Evolutionary conservation across 164 flowering plant species (phyloP).

Genomic region (Magnolia sinica): DNA sequence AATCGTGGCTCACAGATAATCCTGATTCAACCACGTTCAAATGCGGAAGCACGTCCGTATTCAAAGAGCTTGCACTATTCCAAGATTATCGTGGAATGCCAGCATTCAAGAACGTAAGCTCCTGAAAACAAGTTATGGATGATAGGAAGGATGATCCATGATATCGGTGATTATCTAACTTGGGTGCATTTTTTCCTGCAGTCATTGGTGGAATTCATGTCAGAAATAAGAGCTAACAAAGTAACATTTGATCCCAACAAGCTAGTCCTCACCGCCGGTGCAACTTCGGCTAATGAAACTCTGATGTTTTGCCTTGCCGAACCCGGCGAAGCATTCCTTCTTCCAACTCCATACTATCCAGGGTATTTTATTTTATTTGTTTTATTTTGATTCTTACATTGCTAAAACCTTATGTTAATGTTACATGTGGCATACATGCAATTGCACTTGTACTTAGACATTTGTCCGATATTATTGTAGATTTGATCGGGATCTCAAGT

Average conservation of each 20-base stretch:
- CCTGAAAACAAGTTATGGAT: neutral
- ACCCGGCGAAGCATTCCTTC: conserved; percentile 75
- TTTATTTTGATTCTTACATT: neutral
- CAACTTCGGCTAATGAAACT: conserved; percentile 89
- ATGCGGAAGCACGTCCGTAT: conserved; percentile 26
- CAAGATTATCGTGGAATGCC: conserved; percentile 53
- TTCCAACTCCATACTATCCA: conserved; percentile 92
- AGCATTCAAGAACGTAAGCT: conserved; percentile 36
- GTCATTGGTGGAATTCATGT: conserved; percentile 75
- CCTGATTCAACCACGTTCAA: conserved; percentile 24
- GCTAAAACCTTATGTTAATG: neutral
- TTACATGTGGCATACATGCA: neutral
- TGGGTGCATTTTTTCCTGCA: conserved; percentile 20
- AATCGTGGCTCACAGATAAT: conserved; percentile 37
- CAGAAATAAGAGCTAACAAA: conserved; percentile 65
- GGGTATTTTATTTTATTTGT: conserved; percentile 38
- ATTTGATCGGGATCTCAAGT: conserved; percentile 88
- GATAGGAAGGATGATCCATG: neutral
- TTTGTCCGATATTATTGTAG: conserved; percentile 30
- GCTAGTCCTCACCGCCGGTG: conserved; percentile 80
- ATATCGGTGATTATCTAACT: neutral
- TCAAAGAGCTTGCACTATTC: conserved; percentile 46
- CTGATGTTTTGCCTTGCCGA: conserved; percentile 82
- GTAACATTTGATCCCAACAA: conserved; percentile 59
- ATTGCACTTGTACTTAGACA: neutral